A percentile compares a stretch with the other conserved stretches of the same genome.
Evolutionary conservation across 441 rosid genomes (phyloP).

Genomic region (Rhodomyrtus psidioides): DNA sequence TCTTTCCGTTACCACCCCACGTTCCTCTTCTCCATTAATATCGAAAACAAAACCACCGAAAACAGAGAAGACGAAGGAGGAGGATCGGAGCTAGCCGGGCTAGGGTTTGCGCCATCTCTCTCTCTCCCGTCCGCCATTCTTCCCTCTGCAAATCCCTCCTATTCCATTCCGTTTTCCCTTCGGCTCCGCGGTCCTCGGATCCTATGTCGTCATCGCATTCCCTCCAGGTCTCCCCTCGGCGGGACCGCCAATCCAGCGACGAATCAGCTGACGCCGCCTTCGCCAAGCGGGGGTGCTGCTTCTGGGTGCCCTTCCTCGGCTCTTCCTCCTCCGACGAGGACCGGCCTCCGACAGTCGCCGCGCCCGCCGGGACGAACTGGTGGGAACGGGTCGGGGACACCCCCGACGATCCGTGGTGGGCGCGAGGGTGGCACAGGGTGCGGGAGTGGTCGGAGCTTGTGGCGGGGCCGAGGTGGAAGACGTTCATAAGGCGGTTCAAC

Average conservation of each 20-base stretch:
- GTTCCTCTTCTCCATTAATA: not conserved
- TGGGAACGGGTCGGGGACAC: conserved; percentile 36
- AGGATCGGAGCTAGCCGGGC: not conserved
- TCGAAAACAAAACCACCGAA: not conserved
- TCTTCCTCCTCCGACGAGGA: not conserved
- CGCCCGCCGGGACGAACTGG: conserved; percentile 20
- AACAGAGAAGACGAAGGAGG: not conserved
- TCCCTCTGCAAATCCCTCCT: not conserved
- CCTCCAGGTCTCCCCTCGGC: conserved; percentile 2
- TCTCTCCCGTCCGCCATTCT: not conserved
- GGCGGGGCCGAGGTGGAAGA: conserved; percentile 59
- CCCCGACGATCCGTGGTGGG: conserved; percentile 46
- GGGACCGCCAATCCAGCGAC: conserved; percentile 8
- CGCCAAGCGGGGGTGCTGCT: conserved; percentile 39
- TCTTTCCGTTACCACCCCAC: not conserved
- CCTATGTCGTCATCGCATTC: not conserved
- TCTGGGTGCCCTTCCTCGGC: conserved; percentile 26
- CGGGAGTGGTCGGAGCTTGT: conserved; percentile 56
- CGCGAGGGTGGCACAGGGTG: conserved; percentile 43
- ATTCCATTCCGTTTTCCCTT: not conserved
- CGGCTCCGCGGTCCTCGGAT: not conserved
- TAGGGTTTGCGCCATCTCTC: not conserved
- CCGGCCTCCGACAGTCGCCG: not conserved
- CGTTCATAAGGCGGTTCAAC: conserved; percentile 13
- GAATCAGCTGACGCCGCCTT: conserved; percentile 12